Percentiles rank a stretch among this genome's conserved stretches.
Evolutionary conservation across 2,329 filamentous ascomycete genomes (phyloP).

Genomic region (Alternaria consortialis): DNA sequence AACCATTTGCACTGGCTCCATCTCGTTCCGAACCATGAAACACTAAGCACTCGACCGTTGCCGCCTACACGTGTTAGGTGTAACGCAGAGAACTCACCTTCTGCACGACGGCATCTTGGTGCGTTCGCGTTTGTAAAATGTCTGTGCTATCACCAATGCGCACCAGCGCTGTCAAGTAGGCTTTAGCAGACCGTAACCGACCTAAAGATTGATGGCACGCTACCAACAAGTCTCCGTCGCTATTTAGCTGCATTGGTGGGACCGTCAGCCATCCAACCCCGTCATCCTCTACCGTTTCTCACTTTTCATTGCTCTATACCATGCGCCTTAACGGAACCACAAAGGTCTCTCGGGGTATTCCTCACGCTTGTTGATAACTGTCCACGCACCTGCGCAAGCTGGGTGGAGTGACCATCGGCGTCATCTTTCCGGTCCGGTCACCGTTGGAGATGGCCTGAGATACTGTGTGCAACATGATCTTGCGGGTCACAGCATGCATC

Average conservation of each 20-base stretch:
- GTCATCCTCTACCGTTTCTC: not conserved
- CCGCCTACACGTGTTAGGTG: slow-evolving; percentile 13
- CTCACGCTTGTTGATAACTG: slow-evolving; percentile 3
- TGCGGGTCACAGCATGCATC: slow-evolving; percentile 27
- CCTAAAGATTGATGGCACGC: slow-evolving; percentile 26
- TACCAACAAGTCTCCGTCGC: slow-evolving; percentile 32
- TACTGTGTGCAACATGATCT: slow-evolving; percentile 23
- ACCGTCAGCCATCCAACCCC: slow-evolving; percentile 3
- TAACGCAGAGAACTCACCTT: slow-evolving; percentile 2
- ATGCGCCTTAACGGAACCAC: not conserved
- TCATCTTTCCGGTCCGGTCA: slow-evolving; percentile 12
- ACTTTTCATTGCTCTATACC: not conserved
- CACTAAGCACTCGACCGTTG: slow-evolving; percentile 14
- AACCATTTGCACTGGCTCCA: slow-evolving; percentile 3
- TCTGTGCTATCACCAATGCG: slow-evolving; percentile 18
- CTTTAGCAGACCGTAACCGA: slow-evolving; percentile 21
- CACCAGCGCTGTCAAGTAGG: slow-evolving; percentile 30
- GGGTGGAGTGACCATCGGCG: slow-evolving; percentile 7
- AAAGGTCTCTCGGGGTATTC: not conserved
- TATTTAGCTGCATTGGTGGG: slow-evolving; percentile 21
- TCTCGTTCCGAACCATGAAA: slow-evolving; percentile 2
- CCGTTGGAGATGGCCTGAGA: slow-evolving; percentile 9
- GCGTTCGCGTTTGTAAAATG: slow-evolving; percentile 9
- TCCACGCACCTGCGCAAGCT: not conserved
- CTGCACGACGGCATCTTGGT: slow-evolving; percentile 15